Evolutionary conservation across 805 yeast genomes (phyloP).

Genomic region (Candida boidinii): DNA sequence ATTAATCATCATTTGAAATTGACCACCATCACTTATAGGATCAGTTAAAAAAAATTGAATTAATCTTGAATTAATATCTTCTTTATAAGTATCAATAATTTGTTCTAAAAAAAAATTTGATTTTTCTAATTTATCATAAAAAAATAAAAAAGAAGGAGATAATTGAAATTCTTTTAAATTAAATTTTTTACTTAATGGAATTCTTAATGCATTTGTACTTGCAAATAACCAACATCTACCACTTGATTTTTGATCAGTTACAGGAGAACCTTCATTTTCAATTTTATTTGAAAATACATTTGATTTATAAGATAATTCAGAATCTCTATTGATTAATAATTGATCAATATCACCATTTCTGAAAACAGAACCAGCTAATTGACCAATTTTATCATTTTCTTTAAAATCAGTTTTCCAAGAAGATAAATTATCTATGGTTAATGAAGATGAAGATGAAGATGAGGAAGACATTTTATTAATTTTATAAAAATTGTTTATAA

Average conservation of each 20-base stretch:
- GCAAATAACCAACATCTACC: slow-evolving; percentile 93
- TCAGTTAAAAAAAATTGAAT: slow-evolving; percentile 55
- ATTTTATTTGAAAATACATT: slow-evolving; percentile 35
- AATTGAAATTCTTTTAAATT: slow-evolving; percentile 63
- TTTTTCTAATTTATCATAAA: slow-evolving; percentile 82
- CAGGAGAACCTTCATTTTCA: slow-evolving; percentile 48
- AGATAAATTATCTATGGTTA: slow-evolving; percentile 10
- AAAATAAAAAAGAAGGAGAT: slow-evolving; percentile 72
- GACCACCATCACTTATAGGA: slow-evolving; percentile 82
- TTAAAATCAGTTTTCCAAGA: slow-evolving; percentile 20
- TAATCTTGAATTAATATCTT: slow-evolving; percentile 61
- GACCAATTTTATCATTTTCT: slow-evolving; percentile 16
- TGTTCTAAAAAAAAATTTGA: slow-evolving; percentile 75
- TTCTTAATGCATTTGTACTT: slow-evolving; percentile 63
- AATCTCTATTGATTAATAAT: slow-evolving; percentile 28
- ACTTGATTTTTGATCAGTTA: slow-evolving; percentile 64
- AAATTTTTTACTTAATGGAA: slow-evolving; percentile 51
- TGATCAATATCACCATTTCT: slow-evolving; percentile 29
- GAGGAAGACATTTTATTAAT: background rate
- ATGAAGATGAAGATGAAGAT: slow-evolving; percentile 6
- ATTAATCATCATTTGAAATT: slow-evolving; percentile 76
- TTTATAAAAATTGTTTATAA: too few relatives aligned
- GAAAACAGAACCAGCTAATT: slow-evolving; percentile 22
- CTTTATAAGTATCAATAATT: slow-evolving; percentile 57
- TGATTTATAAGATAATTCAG: slow-evolving; percentile 18